phyloP scores from a whole-genome alignment of 1,284 basidiomycete genomes.

The Pterula multifida region DNA sequence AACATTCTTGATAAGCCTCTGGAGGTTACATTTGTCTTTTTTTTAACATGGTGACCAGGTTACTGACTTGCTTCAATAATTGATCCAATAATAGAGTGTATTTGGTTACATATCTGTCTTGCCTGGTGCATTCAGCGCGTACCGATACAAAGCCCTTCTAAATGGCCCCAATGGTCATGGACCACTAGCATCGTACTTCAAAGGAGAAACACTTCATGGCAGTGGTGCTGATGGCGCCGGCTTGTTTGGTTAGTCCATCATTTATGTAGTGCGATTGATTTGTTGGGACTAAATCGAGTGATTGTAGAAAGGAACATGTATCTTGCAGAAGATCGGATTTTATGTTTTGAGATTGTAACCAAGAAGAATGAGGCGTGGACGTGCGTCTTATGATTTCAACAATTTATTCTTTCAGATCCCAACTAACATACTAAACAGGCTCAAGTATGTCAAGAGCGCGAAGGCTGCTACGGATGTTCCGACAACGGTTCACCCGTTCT shows the following conservation, averaged over 20 bases:
- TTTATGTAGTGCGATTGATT: slow-evolving; percentile 3
- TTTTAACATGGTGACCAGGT: too few relatives aligned
- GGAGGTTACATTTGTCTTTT: slow-evolving; percentile 34
- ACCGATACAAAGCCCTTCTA: slow-evolving; percentile 75
- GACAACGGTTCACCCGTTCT: slow-evolving; percentile 28
- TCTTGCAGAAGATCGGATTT: slow-evolving; percentile 86
- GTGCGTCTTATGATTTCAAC: slow-evolving; percentile 29
- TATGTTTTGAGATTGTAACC: slow-evolving; percentile 96
- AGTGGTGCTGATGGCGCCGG: slow-evolving; percentile 46
- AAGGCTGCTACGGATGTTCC: slow-evolving; percentile 86
- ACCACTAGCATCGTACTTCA: slow-evolving; percentile 86
- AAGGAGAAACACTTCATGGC: slow-evolving; percentile 81
- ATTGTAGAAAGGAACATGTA: slow-evolving; percentile 76
- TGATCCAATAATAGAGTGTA: slow-evolving; percentile 43
- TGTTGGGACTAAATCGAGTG: slow-evolving; percentile 8
- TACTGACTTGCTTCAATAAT: slow-evolving; percentile 1
- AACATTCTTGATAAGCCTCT: slow-evolving; percentile 90
- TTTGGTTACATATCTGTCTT: slow-evolving; percentile 88
- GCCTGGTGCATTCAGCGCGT: slow-evolving; percentile 87
- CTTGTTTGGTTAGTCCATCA: slow-evolving; percentile 41
- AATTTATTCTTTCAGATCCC: slow-evolving; percentile 4
- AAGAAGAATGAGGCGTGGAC: slow-evolving; percentile 79
- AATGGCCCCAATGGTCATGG: slow-evolving; percentile 78
- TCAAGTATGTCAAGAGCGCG: slow-evolving; percentile 87
- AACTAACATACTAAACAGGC: slow-evolving; percentile 23